Conservation (phyloP, 108 stramenopile genomes). For the Skeletonema costatum region DNA sequence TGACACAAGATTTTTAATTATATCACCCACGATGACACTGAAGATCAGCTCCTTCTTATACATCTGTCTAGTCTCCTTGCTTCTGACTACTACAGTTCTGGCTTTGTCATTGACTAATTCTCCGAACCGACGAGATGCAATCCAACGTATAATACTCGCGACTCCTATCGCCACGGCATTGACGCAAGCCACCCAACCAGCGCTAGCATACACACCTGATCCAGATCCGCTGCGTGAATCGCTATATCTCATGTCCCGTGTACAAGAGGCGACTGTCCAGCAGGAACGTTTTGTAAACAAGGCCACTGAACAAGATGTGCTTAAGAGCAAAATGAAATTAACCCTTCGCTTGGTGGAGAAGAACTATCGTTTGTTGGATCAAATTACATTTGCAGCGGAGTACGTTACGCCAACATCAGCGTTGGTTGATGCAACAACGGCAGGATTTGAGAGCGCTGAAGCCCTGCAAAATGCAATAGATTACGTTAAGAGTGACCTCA, state of each 20-base stretch:
- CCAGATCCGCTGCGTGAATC: slow-evolving; percentile 63
- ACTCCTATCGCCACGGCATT: not conserved
- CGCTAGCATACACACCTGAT: slow-evolving; percentile 66
- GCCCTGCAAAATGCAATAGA: slow-evolving; percentile 72
- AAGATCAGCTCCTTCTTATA: not conserved
- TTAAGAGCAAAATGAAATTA: slow-evolving; percentile 68
- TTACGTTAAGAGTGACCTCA: slow-evolving; percentile 52
- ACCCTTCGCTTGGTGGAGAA: slow-evolving; percentile 64
- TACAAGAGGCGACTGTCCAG: slow-evolving; percentile 76
- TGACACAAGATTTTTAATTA: too few relatives aligned
- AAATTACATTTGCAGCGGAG: slow-evolving; percentile 59
- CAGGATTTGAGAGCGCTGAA: slow-evolving; percentile 66
- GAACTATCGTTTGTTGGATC: slow-evolving; percentile 69
- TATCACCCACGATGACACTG: not conserved
- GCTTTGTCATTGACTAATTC: not conserved
- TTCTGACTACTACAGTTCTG: not conserved
- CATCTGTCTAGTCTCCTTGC: not conserved
- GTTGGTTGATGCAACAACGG: slow-evolving; percentile 54
- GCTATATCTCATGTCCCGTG: slow-evolving; percentile 66
- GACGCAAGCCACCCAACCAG: slow-evolving; percentile 19
- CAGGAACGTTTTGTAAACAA: slow-evolving; percentile 70
- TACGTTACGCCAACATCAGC: slow-evolving; percentile 38
- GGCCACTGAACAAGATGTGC: slow-evolving; percentile 41
- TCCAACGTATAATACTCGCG: not conserved
- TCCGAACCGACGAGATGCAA: not conserved